Base-by-base conservation (phyloP, 345 rosid genomes). In the Hirschfeldia incana region DNA sequence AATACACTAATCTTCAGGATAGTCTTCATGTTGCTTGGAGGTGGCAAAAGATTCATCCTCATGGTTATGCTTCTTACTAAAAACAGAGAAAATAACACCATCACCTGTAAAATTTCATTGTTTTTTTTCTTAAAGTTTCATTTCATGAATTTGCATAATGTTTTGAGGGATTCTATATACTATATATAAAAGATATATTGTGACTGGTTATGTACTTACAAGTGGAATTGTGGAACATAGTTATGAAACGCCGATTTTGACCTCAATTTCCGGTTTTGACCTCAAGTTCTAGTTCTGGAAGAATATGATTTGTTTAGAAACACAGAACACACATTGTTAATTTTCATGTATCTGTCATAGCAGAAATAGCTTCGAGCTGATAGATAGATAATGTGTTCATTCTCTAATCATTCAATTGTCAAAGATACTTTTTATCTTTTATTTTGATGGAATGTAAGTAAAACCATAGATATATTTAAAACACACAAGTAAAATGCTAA, bases 11-110 rank as follows among this genome's bases (percentile, higher is more conserved):
- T 80, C 98, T 95, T 67, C 86, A 88, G 37, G 76, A 93, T 80
- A 93, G 99, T 80, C 86, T 95, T 74, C 73, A 77, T 72, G 72
- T 78, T 13, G 93, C 99, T 2, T 93, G 99, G 99, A 89, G 88
- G 82, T 95, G 99, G 99, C 98, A 95, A 78, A 95, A 89, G 87
- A 75, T 88, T 2, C 99, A 95, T 69, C 85, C 83, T 51, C 72
- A 87, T 37, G 98, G 99, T 74, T 95, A 93, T 46, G 83, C 80
- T 72, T 78, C 88, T 39, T 62, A 69, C n/a, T 80, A 26, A 73
- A 37, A 74, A 74, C 75, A 79, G 64, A 67, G 36, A 49, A 71
- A 71, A 70, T 12, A 12, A 21, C 21, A 29, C 29, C 55, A 64
- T 17, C 66, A 71, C 27, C 60, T 65, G 36, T 60, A 7, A 1